These are phyloP conservation scores for Verticillium dahliae DNA, from an alignment of 2,329 filamentous ascomycete species.

Conservation along the genomic window DNA sequence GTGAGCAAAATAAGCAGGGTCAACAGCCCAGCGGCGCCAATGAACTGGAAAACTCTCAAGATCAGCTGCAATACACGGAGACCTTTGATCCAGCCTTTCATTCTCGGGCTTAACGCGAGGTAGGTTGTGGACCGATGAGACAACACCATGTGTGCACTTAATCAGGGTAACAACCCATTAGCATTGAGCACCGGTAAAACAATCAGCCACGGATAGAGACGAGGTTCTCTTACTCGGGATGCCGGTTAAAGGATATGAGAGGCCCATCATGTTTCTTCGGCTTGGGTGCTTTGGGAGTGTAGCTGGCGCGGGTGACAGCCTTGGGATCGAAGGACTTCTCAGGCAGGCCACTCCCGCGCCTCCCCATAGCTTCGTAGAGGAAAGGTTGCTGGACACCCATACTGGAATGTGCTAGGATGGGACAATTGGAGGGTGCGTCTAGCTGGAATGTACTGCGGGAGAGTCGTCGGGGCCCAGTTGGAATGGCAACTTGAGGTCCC, in stretches of 20 bases:
- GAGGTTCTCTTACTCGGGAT: slow-evolving; percentile 66
- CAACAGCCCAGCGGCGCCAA: slow-evolving; percentile 65
- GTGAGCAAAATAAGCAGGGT: slow-evolving; percentile 72
- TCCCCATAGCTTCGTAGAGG: slow-evolving; percentile 58
- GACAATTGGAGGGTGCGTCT: neutral
- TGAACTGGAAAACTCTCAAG: slow-evolving; percentile 59
- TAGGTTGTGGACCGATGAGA: slow-evolving; percentile 55
- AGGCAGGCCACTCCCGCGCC: slow-evolving; percentile 45
- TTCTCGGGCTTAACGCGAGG: slow-evolving; percentile 60
- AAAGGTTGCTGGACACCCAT: slow-evolving; percentile 50
- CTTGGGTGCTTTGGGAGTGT: slow-evolving; percentile 53
- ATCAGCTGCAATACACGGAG: slow-evolving; percentile 62
- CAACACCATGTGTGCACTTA: slow-evolving; percentile 55
- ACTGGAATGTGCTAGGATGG: neutral
- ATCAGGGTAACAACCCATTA: neutral
- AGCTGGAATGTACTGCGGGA: neutral
- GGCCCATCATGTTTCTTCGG: slow-evolving; percentile 63
- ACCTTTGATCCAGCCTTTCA: slow-evolving; percentile 65
- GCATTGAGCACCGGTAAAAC: neutral
- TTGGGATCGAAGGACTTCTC: slow-evolving; percentile 73
- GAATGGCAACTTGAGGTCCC: neutral
- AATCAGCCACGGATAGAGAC: neutral
- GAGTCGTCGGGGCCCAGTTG: neutral
- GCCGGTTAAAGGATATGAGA: slow-evolving; percentile 73
- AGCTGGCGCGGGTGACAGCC: slow-evolving; percentile 74